phyloP scores from a whole-genome alignment of 2,329 filamentous ascomycete species.

The Lomentospora prolificans region DNA sequence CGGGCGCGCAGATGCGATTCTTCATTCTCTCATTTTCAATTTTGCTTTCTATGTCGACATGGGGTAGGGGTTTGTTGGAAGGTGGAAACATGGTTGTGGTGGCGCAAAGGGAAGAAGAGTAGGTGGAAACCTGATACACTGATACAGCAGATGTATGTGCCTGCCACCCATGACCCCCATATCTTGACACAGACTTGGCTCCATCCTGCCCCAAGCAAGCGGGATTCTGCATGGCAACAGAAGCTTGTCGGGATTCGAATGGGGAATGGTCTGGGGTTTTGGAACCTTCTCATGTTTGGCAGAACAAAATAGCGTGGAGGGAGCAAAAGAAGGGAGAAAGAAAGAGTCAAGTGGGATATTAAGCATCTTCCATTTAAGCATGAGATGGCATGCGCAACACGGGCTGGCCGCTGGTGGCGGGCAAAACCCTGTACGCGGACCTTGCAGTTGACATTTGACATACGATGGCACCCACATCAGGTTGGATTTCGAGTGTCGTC shows the following conservation, averaged over 20 bases:
- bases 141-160: background rate
- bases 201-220: background rate
- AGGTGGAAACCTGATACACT: background rate
- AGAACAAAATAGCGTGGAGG: background rate
- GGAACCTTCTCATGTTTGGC: background rate
- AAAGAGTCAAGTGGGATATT: too few relatives aligned
- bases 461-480: too few relatives aligned
- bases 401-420: background rate
- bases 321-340: background rate
- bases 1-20: background rate
- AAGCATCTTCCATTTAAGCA: background rate
- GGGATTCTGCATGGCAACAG: background rate
- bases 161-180: background rate
- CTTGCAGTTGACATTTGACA: too few relatives aligned
- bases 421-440: too few relatives aligned
- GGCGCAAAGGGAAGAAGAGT: background rate
- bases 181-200: background rate
- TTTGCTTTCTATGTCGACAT: background rate
- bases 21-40: background rate
- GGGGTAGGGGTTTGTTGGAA: background rate
- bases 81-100: too few relatives aligned
- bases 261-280: background rate
- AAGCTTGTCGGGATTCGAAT: background rate
- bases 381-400: background rate
- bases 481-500: too few relatives aligned